Evolutionary conservation across 768 basidiomycete genomes (phyloP).

Genomic region (Crassisporium funariophilum): DNA sequence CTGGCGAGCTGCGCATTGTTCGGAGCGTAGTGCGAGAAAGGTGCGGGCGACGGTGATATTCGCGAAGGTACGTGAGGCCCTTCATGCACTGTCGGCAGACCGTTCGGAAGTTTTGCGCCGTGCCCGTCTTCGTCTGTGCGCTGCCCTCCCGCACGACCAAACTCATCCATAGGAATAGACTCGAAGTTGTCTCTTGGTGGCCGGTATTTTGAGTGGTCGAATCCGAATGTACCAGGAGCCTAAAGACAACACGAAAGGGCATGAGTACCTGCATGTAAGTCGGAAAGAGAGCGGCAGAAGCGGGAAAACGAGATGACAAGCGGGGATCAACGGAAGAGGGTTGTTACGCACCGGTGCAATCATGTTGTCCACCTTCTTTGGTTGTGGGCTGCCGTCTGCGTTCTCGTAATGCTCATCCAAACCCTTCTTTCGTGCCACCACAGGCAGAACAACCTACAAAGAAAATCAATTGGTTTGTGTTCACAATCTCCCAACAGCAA

Average conservation of each 20-base stretch:
- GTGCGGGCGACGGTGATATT: constrained; percentile 56
- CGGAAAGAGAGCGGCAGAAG: not conserved
- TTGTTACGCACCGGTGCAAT: constrained; percentile 58
- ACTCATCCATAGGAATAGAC: constrained; percentile 65
- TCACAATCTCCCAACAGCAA: constrained; percentile 7
- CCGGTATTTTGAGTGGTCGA: constrained; percentile 71
- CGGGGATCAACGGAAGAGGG: constrained; percentile 4
- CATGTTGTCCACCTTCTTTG: constrained; percentile 40
- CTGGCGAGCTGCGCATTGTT: constrained; percentile 5
- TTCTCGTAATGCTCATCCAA: constrained; percentile 70
- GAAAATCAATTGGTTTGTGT: no score
- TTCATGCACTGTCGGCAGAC: constrained; percentile 25
- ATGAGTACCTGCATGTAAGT: constrained; percentile 1
- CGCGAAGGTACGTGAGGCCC: constrained; percentile 32
- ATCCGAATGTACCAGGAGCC: constrained; percentile 87
- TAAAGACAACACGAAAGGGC: constrained; percentile 27
- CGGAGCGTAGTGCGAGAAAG: constrained; percentile 64
- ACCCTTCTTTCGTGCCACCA: constrained; percentile 82
- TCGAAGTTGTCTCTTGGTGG: constrained; percentile 43
- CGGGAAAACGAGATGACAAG: constrained; percentile 3
- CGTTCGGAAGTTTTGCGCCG: constrained; percentile 22
- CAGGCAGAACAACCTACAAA: constrained; percentile 76
- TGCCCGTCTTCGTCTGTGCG: constrained; percentile 19
- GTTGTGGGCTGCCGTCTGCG: constrained; percentile 69
- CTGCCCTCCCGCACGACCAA: constrained; percentile 46